These are phyloP conservation scores for Lentinus polychrous DNA, from an alignment of 1,284 basidiomycete genomes.

Conservation along the genomic window DNA sequence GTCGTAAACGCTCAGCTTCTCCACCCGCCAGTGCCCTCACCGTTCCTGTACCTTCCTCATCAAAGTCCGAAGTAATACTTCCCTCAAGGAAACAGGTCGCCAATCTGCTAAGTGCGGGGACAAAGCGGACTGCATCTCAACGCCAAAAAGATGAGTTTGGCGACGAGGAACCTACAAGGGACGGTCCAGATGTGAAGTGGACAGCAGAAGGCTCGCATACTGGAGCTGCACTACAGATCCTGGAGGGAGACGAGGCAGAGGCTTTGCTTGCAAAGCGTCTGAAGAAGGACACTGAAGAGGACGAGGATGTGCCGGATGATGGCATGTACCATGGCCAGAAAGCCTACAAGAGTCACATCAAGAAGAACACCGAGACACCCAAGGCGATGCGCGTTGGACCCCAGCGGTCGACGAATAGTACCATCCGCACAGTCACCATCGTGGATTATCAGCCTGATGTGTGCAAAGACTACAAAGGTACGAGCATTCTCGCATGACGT, in stretches of 20 bases:
- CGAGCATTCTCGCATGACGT: slow-evolving; percentile 19
- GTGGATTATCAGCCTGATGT: slow-evolving; percentile 99
- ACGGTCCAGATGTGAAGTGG: slow-evolving; percentile 78
- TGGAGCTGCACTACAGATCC: slow-evolving; percentile 62
- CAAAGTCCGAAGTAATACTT: slow-evolving; percentile 62
- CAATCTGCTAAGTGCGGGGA: slow-evolving; percentile 78
- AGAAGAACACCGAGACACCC: slow-evolving; percentile 75
- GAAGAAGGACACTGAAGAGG: slow-evolving; percentile 44
- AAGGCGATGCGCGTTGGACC: slow-evolving; percentile 89
- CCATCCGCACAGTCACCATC: slow-evolving; percentile 92
- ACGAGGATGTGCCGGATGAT: slow-evolving; percentile 67
- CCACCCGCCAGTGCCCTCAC: slow-evolving; percentile 35
- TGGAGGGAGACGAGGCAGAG: slow-evolving; percentile 74
- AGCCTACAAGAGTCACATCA: slow-evolving; percentile 78
- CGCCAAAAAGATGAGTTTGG: slow-evolving; percentile 36
- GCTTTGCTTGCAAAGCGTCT: slow-evolving; percentile 63
- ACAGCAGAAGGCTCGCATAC: slow-evolving; percentile 62
- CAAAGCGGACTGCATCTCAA: slow-evolving; percentile 68
- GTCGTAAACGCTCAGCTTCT: slow-evolving; percentile 64
- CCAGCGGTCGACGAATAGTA: slow-evolving; percentile 68
- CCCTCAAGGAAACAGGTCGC: slow-evolving; percentile 60
- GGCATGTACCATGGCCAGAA: slow-evolving; percentile 85
- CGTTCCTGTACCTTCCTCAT: slow-evolving; percentile 27
- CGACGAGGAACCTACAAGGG: slow-evolving; percentile 38
- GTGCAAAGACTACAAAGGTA: slow-evolving; percentile 99